Base-by-base conservation (phyloP, 768 basidiomycete genomes). In the Psilocybe cubensis region DNA sequence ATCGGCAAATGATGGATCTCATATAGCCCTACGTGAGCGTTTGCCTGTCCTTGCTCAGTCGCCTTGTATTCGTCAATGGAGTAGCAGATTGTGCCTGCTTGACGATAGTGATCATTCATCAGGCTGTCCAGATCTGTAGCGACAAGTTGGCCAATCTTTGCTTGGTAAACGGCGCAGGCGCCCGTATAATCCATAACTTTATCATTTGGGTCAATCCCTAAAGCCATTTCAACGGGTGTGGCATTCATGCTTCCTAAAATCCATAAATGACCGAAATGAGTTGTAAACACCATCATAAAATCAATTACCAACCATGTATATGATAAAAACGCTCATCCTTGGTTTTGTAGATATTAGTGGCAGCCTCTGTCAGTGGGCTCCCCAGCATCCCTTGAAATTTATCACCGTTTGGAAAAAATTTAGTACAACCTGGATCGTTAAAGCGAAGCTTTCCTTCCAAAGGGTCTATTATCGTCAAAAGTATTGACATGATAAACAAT, bases 241-340 rank as follows among this genome's bases (percentile, higher is more conserved):
- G 62, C 18, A 40, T 65, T 59, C 52, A 65, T n/a, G 31, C 64
- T 62, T 9, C 45, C 66, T 67, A 29, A n/a, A 53, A 8, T 20
- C 40, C 18, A 60, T 14, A 21, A 20, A 44, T 25, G n/a, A 9
- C 18, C 17, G 9, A 48, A 40, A 9, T 33, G 18, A 6, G 4
- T 29, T 35, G n/a, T 12, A 11, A 11, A 45, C n/a, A 1, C 11
- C 47, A 23, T 1, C 33, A 29, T 23, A 14, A 35, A 59, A 48
- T 4, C 9, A 21, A 18, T 17, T 11, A 33, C 58, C 3, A 18
- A 66, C 69, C 64, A 38, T 70, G 66, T 3, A 68, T 20, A 52
- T 70, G 68, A 31, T 63, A 66, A 40, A 63, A 70, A 18, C 63
- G 60, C 9, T 63, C 68, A 23, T 69, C 68, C 38, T 60, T 65